Percentiles rank a stretch among this genome's conserved stretches.
These are phyloP conservation scores for Extremus antarcticus DNA, from an alignment of 495 filamentous ascomycete genomes.

Conservation along the genomic window DNA sequence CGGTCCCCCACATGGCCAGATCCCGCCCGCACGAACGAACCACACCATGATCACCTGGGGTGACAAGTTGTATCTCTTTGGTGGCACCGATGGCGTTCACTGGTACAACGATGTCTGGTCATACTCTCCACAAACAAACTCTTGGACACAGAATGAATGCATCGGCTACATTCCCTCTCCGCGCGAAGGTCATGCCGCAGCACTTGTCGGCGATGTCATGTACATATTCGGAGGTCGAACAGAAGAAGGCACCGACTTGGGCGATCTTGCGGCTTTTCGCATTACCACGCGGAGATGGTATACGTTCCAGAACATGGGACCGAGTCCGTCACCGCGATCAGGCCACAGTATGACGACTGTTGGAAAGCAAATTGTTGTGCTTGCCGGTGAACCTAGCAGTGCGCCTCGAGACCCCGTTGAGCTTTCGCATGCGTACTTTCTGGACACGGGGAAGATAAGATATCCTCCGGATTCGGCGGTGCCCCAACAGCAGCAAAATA, in stretches of 20 bases:
- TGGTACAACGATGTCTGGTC: conserved; percentile 99
- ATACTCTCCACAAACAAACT: conserved; percentile 72
- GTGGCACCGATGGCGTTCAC: conserved; percentile 81
- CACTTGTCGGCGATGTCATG: conserved; percentile 94
- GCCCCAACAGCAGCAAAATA: neutral
- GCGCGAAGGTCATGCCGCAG: conserved; percentile 88
- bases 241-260: conserved; percentile 80
- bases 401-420: conserved; percentile 68
- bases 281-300: conserved; percentile 92
- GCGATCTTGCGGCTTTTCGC: conserved; percentile 89
- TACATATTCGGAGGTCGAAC: conserved; percentile 98
- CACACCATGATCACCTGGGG: conserved; percentile 86
- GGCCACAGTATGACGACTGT: conserved; percentile 97
- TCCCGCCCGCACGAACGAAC: conserved; percentile 91
- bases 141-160: conserved; percentile 82
- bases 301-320: conserved; percentile 99
- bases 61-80: conserved; percentile 93
- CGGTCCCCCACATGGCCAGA: conserved; percentile 46
- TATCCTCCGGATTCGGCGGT: conserved; percentile 55
- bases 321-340: conserved; percentile 81
- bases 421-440: conserved; percentile 76
- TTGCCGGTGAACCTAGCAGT: conserved; percentile 90
- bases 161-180: conserved; percentile 92
- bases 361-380: conserved; percentile 79
- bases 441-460: conserved; percentile 91